Percentiles rank a stretch among this genome's conserved stretches.
Evolutionary conservation across 129 eudicot species (phyloP).

Genomic region (Flaveria ramosissima): DNA sequence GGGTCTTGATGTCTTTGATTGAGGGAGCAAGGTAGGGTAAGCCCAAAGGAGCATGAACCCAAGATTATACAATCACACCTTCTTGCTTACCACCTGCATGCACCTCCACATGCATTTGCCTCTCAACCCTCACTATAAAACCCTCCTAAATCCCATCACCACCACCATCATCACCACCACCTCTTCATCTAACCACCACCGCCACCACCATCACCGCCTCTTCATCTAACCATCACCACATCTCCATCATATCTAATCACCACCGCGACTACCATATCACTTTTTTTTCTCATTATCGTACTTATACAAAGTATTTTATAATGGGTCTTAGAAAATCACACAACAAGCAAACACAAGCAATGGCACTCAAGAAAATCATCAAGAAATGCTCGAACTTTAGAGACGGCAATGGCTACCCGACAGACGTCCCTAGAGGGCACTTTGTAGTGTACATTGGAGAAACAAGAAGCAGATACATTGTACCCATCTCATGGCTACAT

Average conservation of each 20-base stretch:
- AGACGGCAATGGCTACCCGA: conserved; percentile 31
- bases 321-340: conserved; percentile 53
- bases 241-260: neutral
- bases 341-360: conserved; percentile 45
- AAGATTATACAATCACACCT: conserved; percentile 29
- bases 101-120: conserved; percentile 59
- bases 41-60: conserved; percentile 35
- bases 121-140: conserved; percentile 31
- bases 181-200: neutral
- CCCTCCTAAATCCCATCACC: conserved; percentile 1
- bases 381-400: conserved; percentile 56
- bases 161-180: neutral
- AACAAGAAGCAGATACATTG: conserved; percentile 52
- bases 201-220: neutral
- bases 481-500: conserved; percentile 58
- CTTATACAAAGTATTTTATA: neutral
- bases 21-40: conserved; percentile 44
- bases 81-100: conserved; percentile 39
- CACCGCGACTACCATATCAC: neutral
- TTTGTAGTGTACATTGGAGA: conserved; percentile 72
- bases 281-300: conserved; percentile 5
- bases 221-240: neutral
- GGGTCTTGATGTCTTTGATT: conserved; percentile 34
- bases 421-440: conserved; percentile 74
- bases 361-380: conserved; percentile 43